Percentiles rank a stretch among this genome's conserved stretches.
Conservation (phyloP, 176 grass and related monocot genomes). For the Eleusine indica region DNA sequence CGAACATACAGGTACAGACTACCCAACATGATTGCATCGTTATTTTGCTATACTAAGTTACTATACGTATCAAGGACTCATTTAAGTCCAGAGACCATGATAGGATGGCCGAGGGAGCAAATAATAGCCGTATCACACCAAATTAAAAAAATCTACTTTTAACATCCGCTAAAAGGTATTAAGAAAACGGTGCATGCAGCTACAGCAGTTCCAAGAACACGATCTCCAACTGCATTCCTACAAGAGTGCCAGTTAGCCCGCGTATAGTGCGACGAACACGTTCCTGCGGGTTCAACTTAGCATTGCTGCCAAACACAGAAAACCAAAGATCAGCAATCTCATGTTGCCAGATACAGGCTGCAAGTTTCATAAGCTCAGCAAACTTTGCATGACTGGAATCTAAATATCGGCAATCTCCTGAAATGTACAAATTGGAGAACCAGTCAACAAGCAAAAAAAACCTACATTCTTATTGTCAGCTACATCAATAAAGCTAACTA, state of each 20-base stretch:
- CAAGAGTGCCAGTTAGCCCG: background rate
- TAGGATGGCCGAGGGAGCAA: too few species aligned
- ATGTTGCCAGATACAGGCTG: background rate
- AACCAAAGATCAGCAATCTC: background rate
- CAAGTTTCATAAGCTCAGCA: background rate
- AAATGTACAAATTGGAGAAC: slow-evolving; percentile 37
- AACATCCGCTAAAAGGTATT: too few species aligned
- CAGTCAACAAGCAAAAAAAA: background rate
- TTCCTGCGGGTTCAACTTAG: background rate
- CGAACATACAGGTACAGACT: too few species aligned
- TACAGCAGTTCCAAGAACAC: too few species aligned
- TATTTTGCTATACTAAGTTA: too few species aligned
- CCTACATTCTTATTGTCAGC: slow-evolving; percentile 42
- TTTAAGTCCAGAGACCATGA: too few species aligned
- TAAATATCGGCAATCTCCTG: slow-evolving; percentile 11
- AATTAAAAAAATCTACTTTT: too few species aligned
- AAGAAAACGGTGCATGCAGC: too few species aligned
- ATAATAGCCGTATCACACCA: too few species aligned
- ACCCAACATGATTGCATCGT: too few species aligned
- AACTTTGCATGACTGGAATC: slow-evolving; percentile 12
- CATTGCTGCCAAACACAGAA: background rate
- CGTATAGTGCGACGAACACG: background rate
- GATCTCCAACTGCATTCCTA: too few species aligned
- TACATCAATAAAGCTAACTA: slow-evolving; percentile 46
- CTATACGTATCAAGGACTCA: too few species aligned